Conservation (phyloP, 2,329 filamentous ascomycete species). For the Neofusicoccum parvum region DNA sequence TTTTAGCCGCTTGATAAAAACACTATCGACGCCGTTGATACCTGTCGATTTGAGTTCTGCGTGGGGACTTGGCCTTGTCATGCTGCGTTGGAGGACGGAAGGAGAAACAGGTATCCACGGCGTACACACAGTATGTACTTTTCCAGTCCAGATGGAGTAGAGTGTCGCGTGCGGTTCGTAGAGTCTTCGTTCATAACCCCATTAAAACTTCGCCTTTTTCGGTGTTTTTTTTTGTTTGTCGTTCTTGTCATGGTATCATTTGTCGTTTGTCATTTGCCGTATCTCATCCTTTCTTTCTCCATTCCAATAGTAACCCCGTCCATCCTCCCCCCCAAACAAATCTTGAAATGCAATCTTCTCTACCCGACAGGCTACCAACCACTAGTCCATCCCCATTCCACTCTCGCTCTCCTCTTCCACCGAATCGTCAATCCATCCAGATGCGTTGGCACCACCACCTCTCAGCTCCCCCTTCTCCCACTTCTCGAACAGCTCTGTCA, state of each 20-base stretch:
- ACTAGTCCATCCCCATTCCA: background rate
- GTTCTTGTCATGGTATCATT: background rate
- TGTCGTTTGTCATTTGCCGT: constrained; percentile 1
- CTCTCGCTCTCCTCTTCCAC: background rate
- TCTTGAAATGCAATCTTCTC: background rate
- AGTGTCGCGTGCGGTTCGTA: too few species aligned
- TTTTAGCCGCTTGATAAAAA: too few species aligned
- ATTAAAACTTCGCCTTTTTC: too few species aligned
- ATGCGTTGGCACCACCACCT: background rate
- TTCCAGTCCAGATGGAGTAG: too few species aligned
- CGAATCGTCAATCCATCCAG: background rate
- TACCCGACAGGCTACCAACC: background rate
- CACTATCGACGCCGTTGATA: too few species aligned
- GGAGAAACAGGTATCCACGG: too few species aligned
- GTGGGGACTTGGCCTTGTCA: too few species aligned
- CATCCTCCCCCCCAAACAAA: background rate
- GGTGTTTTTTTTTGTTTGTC: too few species aligned
- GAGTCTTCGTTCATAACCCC: too few species aligned
- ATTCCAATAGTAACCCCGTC: background rate
- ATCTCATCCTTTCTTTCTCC: background rate
- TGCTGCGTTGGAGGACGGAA: too few species aligned
- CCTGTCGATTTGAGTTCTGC: too few species aligned
- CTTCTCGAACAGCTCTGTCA: constrained; percentile 8
- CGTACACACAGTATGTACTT: too few species aligned
- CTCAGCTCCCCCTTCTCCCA: constrained; percentile 2